These are phyloP conservation scores for Trypanosoma cruzi DNA, from an alignment of 208 protist species.

Conservation along the genomic window DNA sequence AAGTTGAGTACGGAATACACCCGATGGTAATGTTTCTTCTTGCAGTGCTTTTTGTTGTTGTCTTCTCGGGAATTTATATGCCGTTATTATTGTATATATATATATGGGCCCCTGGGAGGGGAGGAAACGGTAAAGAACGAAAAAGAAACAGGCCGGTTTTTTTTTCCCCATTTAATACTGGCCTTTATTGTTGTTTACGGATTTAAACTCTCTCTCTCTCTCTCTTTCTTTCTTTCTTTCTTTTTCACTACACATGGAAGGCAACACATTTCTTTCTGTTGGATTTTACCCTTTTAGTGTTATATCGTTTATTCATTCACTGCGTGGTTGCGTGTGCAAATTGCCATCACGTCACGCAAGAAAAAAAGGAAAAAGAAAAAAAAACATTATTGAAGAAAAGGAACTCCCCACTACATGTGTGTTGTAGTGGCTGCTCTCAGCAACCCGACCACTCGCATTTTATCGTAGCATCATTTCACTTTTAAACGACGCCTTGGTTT, in stretches of 20 bases:
- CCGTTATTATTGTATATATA: no score
- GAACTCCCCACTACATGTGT: no score
- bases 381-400: neutral
- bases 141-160: constrained; percentile 9
- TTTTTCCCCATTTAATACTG: neutral
- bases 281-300: neutral
- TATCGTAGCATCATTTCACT: neutral
- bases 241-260: constrained; percentile 1
- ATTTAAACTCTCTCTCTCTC: neutral
- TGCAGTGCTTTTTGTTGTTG: no score
- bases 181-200: neutral
- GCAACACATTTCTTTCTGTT: neutral
- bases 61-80: no score
- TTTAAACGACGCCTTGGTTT: neutral
- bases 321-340: neutral
- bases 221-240: constrained; percentile 4
- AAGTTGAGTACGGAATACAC: no score
- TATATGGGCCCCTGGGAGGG: no score
- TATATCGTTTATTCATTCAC: neutral
- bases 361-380: neutral
- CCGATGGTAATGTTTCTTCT: no score
- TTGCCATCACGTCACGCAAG: neutral
- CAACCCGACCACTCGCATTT: neutral
- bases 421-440: neutral
- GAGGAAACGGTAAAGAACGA: neutral